Evolutionary conservation across 2,329 filamentous ascomycete genomes (phyloP).

Genomic region (Trichoderma citrinoviride): DNA sequence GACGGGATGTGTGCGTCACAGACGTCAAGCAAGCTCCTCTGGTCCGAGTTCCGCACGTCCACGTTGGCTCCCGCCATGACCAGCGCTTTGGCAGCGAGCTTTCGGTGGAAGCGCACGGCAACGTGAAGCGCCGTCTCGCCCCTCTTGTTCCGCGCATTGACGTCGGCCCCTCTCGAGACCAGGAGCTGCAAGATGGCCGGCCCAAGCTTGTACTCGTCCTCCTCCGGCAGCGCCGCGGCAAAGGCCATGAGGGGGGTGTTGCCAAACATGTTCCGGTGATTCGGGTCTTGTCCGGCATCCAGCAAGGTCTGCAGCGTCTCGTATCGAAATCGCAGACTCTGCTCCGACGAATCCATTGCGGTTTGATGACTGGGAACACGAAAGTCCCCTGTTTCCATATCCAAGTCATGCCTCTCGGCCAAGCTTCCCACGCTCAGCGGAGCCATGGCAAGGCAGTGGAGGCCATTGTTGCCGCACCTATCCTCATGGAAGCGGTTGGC

Average conservation of each 20-base stretch:
- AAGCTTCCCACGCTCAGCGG: conserved; percentile 44
- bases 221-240: conserved; percentile 48
- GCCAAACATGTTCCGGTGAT: conserved; percentile 52
- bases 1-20: conserved; percentile 42
- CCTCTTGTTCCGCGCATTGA: conserved; percentile 51
- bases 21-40: conserved; percentile 46
- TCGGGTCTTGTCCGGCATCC: conserved; percentile 43
- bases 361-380: conserved; percentile 27
- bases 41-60: conserved; percentile 44
- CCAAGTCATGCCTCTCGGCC: conserved; percentile 33
- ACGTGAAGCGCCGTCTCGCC: conserved; percentile 57
- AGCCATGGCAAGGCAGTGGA: conserved; percentile 58
- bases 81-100: conserved; percentile 49
- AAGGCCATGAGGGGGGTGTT: conserved; percentile 58
- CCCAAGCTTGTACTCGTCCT: conserved; percentile 49
- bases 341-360: conserved; percentile 36
- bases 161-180: conserved; percentile 41
- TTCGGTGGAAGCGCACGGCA: conserved; percentile 52
- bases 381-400: not conserved
- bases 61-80: conserved; percentile 48
- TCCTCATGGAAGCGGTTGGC: conserved; percentile 29
- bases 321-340: conserved; percentile 32
- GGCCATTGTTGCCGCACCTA: conserved; percentile 49
- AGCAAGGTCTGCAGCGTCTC: conserved; percentile 35
- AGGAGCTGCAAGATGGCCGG: conserved; percentile 47